Evolutionary conservation across 139 green algal species (phyloP).

Genomic region (Desmodesmus armatus): DNA sequence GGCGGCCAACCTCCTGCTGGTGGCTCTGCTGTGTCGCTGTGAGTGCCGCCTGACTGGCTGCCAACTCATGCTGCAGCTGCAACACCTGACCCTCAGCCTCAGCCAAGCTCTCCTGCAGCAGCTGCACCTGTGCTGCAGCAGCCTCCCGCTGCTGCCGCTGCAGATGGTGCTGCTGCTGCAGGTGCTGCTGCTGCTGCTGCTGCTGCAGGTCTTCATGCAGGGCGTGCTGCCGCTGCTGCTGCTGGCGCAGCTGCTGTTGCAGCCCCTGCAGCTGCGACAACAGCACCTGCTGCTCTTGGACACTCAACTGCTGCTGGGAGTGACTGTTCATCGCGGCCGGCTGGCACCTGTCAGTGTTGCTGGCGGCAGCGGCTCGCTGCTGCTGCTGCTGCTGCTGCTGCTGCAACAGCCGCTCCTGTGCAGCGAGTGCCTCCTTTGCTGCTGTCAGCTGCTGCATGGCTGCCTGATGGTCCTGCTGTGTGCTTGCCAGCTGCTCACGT

Average conservation of each 20-base stretch:
- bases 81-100: neutral
- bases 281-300: neutral
- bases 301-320: neutral
- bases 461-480: neutral
- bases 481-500: neutral
- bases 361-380: neutral
- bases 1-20: too few relatives aligned
- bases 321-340: too few relatives aligned
- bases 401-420: neutral
- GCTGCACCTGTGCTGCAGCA: neutral
- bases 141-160: neutral
- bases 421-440: neutral
- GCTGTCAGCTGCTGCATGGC: slow-evolving; percentile 14
- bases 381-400: neutral
- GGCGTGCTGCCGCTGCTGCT: neutral
- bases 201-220: neutral
- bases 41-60: neutral
- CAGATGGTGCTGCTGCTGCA: neutral
- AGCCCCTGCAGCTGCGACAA: neutral
- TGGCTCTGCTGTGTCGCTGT: neutral
- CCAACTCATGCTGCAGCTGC: neutral
- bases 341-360: too few relatives aligned
- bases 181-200: neutral
- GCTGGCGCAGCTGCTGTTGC: neutral
- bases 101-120: neutral